Evolutionary conservation across 257 asterid genomes (phyloP).

Genomic region (Solanum clarkiae): DNA sequence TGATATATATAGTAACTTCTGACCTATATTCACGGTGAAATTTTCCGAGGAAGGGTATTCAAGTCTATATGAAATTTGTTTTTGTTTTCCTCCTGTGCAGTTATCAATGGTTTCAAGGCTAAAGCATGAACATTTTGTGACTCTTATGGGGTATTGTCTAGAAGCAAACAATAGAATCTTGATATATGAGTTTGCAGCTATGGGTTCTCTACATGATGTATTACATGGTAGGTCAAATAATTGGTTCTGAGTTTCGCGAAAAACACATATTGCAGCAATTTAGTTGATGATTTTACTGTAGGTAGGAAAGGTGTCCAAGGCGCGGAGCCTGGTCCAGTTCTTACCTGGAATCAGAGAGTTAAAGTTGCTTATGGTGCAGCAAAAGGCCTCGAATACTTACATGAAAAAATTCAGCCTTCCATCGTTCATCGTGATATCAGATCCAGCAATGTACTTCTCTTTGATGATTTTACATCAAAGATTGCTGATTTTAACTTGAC

Average conservation of each 20-base stretch:
- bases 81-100: constrained; percentile 12
- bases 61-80: background rate
- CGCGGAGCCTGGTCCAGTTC: constrained; percentile 86
- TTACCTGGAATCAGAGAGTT: constrained; percentile 76
- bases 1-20: background rate
- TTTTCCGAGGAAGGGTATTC: background rate
- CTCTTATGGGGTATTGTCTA: constrained; percentile 63
- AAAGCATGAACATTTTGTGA: constrained; percentile 56
- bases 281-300: background rate
- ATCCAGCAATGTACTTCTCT: constrained; percentile 83
- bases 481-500: constrained; percentile 76
- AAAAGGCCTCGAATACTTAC: constrained; percentile 70
- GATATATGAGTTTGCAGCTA: constrained; percentile 61
- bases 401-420: constrained; percentile 80
- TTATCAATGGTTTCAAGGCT: constrained; percentile 72
- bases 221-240: constrained; percentile 45
- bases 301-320: constrained; percentile 94
- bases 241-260: background rate
- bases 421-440: constrained; percentile 84
- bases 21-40: background rate
- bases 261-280: background rate
- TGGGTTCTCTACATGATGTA: constrained; percentile 82
- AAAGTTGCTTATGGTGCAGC: constrained; percentile 88
- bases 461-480: constrained; percentile 65
- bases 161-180: constrained; percentile 54